Evolutionary conservation across 2,329 filamentous ascomycete genomes (phyloP), one percentile per base, ranked within the genome.

Genomic region (Aspergillus persii): DNA sequence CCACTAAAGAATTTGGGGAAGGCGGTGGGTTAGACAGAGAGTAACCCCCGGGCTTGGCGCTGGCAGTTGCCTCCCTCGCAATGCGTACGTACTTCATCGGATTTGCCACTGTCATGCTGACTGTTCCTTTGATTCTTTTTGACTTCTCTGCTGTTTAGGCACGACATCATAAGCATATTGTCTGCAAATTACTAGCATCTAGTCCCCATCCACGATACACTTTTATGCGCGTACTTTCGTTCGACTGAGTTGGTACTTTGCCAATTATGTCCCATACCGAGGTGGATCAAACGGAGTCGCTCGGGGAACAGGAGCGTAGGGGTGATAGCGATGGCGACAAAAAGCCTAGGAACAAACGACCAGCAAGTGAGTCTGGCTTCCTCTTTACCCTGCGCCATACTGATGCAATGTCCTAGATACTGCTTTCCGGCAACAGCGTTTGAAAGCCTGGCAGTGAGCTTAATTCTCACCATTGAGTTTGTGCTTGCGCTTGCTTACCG

Each of bases 381-480:
- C 31, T 57, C 39, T 39, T 47, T 36, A 33, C 57, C 56, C 61
- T 64, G 48, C 39, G 52, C 50, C 57, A 63, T 65, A 54, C 61
- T 62, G 49, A 64, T 61, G 50, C 6, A 8, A 48, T 1, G 39
- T 54, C 57, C 36, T 71, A 96, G 92, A 98, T 80, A 98, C 94
- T 60, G 95, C 95, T 9, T 99, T 98, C 75, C 86, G 95, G 69
- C 95, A 99, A 76, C 95, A 99, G 79, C 88, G 95, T 74, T 80
- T 99, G 77, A 97, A 98, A 80, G 95, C 95, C 81, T 99, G 95
- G 95, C 95, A 99, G 89, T 96, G 83, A 78, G 92, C 85, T 47
- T 50, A 56, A 50, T 66, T 54, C 58, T 56, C 55, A 47, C 29
- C 26, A 41, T 9, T 33, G 15, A 23, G 27, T 33, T 5, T 6